These are phyloP conservation scores for Immersiella caudata DNA, from an alignment of 495 filamentous ascomycete species.

Conservation along the genomic window DNA sequence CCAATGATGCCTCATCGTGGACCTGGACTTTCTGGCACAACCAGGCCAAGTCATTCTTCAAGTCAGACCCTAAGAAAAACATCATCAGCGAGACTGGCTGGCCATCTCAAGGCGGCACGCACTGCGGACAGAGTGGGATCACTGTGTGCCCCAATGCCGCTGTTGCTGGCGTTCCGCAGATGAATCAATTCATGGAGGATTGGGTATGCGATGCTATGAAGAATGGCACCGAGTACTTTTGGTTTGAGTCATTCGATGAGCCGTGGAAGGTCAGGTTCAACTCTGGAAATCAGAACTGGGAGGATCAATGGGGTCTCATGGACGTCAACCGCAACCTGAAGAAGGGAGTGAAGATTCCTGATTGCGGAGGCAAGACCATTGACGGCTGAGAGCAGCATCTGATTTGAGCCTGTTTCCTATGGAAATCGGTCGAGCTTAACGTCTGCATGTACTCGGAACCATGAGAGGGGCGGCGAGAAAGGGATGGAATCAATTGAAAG, in stretches of 20 bases:
- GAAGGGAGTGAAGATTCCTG: conserved; percentile 79
- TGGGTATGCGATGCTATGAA: conserved; percentile 81
- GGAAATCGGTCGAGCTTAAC: background rate
- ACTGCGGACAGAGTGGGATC: conserved; percentile 62
- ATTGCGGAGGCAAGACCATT: conserved; percentile 78
- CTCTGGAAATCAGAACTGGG: conserved; percentile 72
- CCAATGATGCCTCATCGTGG: conserved; percentile 73
- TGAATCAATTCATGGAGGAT: conserved; percentile 84
- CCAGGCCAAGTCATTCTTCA: conserved; percentile 56
- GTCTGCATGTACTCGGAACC: background rate
- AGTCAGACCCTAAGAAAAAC: conserved; percentile 60
- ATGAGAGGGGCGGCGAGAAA: background rate
- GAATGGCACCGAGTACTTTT: conserved; percentile 90
- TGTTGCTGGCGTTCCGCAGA: conserved; percentile 76
- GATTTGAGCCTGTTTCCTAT: no score
- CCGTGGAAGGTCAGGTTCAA: conserved; percentile 88
- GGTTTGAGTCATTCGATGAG: conserved; percentile 96
- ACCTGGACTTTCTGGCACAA: conserved; percentile 85
- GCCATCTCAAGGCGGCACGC: conserved; percentile 82
- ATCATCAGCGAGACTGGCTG: conserved; percentile 92
- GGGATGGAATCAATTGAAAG: background rate
- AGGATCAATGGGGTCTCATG: conserved; percentile 95
- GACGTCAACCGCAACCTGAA: conserved; percentile 86
- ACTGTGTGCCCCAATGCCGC: conserved; percentile 61
- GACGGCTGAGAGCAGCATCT: background rate